Base-by-base conservation (phyloP, 129 eudicot species). In the Helianthus tuberosus region DNA sequence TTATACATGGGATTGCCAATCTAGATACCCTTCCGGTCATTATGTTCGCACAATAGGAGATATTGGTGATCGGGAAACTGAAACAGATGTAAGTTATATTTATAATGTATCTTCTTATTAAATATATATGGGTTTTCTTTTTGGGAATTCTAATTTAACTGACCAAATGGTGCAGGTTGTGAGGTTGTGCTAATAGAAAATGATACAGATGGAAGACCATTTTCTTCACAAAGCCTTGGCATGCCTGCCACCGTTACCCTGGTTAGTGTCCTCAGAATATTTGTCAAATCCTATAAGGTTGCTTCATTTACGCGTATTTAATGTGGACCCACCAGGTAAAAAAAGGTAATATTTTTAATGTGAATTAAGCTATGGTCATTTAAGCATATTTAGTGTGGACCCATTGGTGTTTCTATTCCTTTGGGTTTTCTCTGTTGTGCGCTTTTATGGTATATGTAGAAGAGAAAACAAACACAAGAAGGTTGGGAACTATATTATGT, bases 281-380 rank as follows among this genome's bases (percentile, higher is more conserved):
- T 38, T 94, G 63, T 85, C 85, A 60, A 92, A 94, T 86, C 97
- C 97, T 52, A 80, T 83, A 51, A 85, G 99, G 78, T 39, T 91
- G 76, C 90, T 96, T 27, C 89, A 91, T 73, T 68, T 94, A 39
- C 87, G 91, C 76, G 91, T 94, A 70, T 88, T 90, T 79, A 94
- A 97, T 80, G 99, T 94, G 72, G 99, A 91, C 64, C 99, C 99
- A 11, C 99, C 99, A 61, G 99, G 99, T 91, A 77, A 63, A 32
- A 29, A n/a, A 55, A 47, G 23, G 23, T 20, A 8, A 0, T 1
- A 11, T 1, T 20, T 66, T 65, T 8, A 60, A 48, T 43, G 13
- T 57, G 6, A 3, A 64, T 41, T 0, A 55, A 15, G 57, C 48
- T 64, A 64, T 64, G 16, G 47, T 65, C 64, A 25, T 69, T n/a